Conservation (phyloP, 805 yeast genomes). For the Saccharomycopsis lassenensis region DNA sequence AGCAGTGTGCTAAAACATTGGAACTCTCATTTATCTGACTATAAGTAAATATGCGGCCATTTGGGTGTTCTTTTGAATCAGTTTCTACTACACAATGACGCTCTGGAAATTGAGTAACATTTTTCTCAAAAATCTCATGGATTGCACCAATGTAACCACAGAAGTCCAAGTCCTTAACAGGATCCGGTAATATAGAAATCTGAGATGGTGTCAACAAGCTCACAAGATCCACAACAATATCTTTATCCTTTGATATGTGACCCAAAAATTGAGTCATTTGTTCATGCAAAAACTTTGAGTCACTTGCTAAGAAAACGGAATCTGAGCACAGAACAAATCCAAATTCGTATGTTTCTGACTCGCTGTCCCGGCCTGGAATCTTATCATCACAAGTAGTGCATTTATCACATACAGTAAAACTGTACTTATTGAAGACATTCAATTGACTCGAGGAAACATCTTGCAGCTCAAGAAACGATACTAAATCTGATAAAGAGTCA, state of each 20-base stretch:
- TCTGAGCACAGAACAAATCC: conserved; percentile 45
- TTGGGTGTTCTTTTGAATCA: conserved; percentile 44
- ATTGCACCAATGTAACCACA: conserved; percentile 86
- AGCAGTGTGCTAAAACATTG: conserved; percentile 83
- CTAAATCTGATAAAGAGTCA: conserved; percentile 2
- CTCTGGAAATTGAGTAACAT: conserved; percentile 77
- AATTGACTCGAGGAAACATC: conserved; percentile 15
- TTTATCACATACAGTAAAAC: conserved; percentile 9
- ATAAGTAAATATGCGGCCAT: conserved; percentile 68
- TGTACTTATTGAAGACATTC: conserved; percentile 17
- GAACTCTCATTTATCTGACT: conserved; percentile 87
- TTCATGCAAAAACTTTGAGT: conserved; percentile 53
- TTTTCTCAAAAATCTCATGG: conserved; percentile 86
- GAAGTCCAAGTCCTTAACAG: conserved; percentile 84
- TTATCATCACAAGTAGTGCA: conserved; percentile 2
- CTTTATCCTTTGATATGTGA: conserved; percentile 28
- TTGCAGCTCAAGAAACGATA: conserved; percentile 2
- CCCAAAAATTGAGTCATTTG: conserved; percentile 52
- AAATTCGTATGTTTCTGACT: neutral
- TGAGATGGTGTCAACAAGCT: conserved; percentile 64
- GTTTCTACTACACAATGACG: conserved; percentile 91
- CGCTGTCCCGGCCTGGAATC: neutral
- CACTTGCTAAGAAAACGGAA: conserved; percentile 59
- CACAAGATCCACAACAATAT: conserved; percentile 43
- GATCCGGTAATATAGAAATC: conserved; percentile 61